Evolutionary conservation across 192 early-diverging fungal genomes (phyloP).

Genomic region (Coemansia sp.): DNA sequence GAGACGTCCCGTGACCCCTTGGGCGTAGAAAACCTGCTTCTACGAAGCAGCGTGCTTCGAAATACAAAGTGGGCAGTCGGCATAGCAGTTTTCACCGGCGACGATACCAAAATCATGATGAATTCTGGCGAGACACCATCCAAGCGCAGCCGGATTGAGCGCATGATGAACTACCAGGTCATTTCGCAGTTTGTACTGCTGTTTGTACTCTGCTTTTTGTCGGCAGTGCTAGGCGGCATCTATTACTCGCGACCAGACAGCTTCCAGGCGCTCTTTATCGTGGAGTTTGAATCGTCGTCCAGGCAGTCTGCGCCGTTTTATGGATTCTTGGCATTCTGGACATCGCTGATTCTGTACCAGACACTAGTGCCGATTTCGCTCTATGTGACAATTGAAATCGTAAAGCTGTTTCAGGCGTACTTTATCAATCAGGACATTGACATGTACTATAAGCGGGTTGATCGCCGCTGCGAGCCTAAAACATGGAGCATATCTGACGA

Average conservation of each 20-base stretch:
- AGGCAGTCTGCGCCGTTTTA: conserved; percentile 47
- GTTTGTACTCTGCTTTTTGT: conserved; percentile 68
- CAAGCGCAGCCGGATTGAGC: conserved; percentile 88
- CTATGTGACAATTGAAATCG: conserved; percentile 90
- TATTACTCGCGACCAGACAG: conserved; percentile 56
- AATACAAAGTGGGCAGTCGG: conserved; percentile 91
- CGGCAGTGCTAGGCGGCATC: conserved; percentile 63
- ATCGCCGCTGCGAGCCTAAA: conserved; percentile 76
- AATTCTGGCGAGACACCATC: conserved; percentile 90
- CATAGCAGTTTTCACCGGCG: conserved; percentile 83
- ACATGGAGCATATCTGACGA: conserved; percentile 94
- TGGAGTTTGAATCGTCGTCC: conserved; percentile 29
- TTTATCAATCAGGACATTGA: conserved; percentile 88
- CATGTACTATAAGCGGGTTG: conserved; percentile 79
- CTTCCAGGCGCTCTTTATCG: conserved; percentile 53
- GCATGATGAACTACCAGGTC: conserved; percentile 88
- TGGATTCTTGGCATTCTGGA: conserved; percentile 76
- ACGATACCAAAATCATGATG: conserved; percentile 95
- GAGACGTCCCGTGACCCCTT: conserved; percentile 36
- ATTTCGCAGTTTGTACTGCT: conserved; percentile 78
- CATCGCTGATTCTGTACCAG: conserved; percentile 86
- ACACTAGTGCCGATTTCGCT: conserved; percentile 95
- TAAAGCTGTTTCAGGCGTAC: conserved; percentile 86
- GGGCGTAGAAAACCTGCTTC: conserved; percentile 75
- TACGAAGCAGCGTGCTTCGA: conserved; percentile 88